These are phyloP conservation scores for Penicillium samsonianum DNA, from an alignment of 495 filamentous ascomycete species.

Conservation along the genomic window DNA sequence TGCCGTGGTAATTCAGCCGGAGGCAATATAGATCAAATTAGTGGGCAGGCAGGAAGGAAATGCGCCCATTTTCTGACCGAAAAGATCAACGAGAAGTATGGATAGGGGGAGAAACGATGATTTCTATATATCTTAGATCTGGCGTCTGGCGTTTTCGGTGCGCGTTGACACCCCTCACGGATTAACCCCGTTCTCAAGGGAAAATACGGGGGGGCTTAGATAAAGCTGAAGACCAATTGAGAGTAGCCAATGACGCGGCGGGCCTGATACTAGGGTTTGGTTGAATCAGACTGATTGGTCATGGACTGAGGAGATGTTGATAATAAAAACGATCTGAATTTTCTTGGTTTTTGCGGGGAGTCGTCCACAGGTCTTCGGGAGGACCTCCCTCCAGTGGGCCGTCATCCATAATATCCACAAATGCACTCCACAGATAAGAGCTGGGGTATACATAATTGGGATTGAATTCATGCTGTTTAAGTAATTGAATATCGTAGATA, in stretches of 20 bases:
- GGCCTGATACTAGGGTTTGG: background rate
- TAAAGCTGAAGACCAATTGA: constrained; percentile 27
- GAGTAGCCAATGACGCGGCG: constrained; percentile 19
- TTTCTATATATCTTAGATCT: constrained; percentile 22
- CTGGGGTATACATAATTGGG: constrained; percentile 8
- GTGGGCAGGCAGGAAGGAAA: constrained; percentile 16
- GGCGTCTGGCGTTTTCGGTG: constrained; percentile 1
- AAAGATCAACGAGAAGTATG: background rate
- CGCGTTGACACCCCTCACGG: constrained; percentile 11
- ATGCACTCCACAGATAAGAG: constrained; percentile 13
- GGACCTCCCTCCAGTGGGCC: constrained; percentile 32
- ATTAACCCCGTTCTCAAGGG: constrained; percentile 9
- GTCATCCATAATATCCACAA: background rate
- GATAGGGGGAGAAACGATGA: background rate
- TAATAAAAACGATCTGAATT: constrained; percentile 21
- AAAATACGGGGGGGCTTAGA: too few species aligned
- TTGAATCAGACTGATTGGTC: constrained; percentile 22
- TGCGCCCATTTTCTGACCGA: constrained; percentile 31
- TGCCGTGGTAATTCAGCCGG: constrained; percentile 19
- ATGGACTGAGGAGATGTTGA: constrained; percentile 18
- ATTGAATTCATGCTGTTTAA: background rate
- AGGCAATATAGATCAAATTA: constrained; percentile 21
- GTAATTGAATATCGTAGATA: background rate
- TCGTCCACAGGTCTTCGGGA: constrained; percentile 24
- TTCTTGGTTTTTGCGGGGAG: constrained; percentile 28